Conservation (phyloP, 2,329 filamentous ascomycete genomes). For the Metarhizium guizhouense region DNA sequence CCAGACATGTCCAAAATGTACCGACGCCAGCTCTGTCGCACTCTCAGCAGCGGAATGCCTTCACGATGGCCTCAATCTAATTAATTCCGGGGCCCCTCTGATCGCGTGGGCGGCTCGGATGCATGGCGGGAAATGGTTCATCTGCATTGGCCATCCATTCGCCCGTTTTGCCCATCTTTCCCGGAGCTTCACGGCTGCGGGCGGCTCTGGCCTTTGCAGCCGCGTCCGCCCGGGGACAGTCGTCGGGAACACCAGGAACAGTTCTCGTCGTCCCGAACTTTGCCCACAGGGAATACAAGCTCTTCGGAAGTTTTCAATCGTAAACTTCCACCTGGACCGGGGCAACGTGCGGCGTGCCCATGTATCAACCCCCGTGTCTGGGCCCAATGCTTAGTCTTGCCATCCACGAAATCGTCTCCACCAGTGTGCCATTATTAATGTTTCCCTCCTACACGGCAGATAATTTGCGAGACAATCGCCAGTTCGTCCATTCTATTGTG, state of each 20-base stretch:
- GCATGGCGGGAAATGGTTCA: background rate
- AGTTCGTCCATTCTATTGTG: background rate
- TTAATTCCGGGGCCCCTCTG: background rate
- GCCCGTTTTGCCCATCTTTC: slow-evolving; percentile 1
- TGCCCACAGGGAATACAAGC: slow-evolving; percentile 2
- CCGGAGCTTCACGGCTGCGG: slow-evolving; percentile 7
- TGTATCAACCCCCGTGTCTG: background rate
- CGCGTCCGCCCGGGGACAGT: slow-evolving; percentile 3
- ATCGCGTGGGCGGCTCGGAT: background rate
- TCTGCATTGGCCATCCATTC: background rate
- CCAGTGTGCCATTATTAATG: background rate
- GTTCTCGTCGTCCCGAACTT: slow-evolving; percentile 3
- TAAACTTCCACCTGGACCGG: background rate
- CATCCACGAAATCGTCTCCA: background rate
- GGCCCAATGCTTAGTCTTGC: background rate
- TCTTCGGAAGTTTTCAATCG: background rate
- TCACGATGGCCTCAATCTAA: slow-evolving; percentile 2
- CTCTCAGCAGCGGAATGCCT: background rate
- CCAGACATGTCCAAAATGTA: background rate
- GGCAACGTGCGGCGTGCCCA: background rate
- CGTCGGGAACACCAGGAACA: slow-evolving; percentile 5
- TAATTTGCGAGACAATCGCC: background rate
- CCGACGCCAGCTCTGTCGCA: background rate
- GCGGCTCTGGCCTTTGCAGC: background rate
- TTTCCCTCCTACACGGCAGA: background rate